Evolutionary conservation across 164 flowering plant genomes (phyloP).

Genomic region (Magnolia kwangsiensis): DNA sequence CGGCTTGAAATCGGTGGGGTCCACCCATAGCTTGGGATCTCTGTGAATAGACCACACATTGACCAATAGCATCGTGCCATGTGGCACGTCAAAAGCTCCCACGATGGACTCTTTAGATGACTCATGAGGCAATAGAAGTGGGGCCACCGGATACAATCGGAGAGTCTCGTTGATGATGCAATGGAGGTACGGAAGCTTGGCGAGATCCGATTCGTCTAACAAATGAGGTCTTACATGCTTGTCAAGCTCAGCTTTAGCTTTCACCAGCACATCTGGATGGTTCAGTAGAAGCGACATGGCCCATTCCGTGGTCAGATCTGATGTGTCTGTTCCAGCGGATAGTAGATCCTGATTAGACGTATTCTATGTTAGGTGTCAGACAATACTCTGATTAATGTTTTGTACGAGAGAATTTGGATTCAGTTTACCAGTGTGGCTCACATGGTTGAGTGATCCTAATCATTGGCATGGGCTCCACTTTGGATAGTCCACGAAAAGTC

Average conservation of each 20-base stretch:
- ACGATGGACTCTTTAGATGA: slow-evolving; percentile 35
- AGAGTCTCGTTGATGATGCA: slow-evolving; percentile 39
- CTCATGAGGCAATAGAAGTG: slow-evolving; percentile 44
- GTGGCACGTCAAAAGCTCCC: slow-evolving; percentile 36
- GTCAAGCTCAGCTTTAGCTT: slow-evolving; percentile 38
- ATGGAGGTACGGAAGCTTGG: slow-evolving; percentile 36
- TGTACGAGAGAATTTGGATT: too few relatives aligned
- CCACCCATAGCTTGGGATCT: slow-evolving; percentile 43
- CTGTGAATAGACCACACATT: slow-evolving; percentile 49
- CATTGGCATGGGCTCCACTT: too few relatives aligned
- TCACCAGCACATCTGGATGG: slow-evolving; percentile 32
- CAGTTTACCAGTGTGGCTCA: too few relatives aligned
- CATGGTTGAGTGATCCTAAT: too few relatives aligned
- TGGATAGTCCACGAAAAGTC: too few relatives aligned
- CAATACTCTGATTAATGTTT: too few relatives aligned
- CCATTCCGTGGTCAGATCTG: slow-evolving; percentile 38
- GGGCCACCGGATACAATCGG: slow-evolving; percentile 38
- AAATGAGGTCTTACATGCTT: slow-evolving; percentile 24
- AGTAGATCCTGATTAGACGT: slow-evolving; percentile 27
- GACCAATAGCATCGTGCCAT: slow-evolving; percentile 36
- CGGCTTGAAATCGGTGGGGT: slow-evolving; percentile 42
- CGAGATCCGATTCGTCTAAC: slow-evolving; percentile 41
- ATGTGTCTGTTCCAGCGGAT: slow-evolving; percentile 44
- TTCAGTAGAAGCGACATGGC: slow-evolving; percentile 44
- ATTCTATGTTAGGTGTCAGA: not conserved